Conservation (phyloP, 768 basidiomycete species). For the Boletus sp. region DNA sequence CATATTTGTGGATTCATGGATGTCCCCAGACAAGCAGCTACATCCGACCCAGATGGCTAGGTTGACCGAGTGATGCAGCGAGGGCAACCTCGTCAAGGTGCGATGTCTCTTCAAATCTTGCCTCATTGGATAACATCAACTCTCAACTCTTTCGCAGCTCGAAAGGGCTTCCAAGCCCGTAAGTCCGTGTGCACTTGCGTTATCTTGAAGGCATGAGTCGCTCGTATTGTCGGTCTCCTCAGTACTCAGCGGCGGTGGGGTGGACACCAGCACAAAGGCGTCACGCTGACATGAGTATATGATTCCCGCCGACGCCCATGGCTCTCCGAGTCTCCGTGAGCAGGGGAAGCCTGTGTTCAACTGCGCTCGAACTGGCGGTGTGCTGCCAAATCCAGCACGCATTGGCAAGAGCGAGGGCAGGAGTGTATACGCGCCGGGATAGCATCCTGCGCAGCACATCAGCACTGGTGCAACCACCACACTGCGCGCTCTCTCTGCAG, state of each 20-base stretch:
- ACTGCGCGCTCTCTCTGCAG: neutral
- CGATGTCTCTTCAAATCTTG: neutral
- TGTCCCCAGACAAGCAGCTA: neutral
- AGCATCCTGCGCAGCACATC: neutral
- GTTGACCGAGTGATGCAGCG: conserved; percentile 64
- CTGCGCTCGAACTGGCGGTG: neutral
- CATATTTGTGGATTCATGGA: conserved; percentile 67
- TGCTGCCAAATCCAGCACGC: neutral
- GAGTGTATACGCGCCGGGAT: conserved; percentile 4
- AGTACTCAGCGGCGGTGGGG: neutral
- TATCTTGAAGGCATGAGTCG: conserved; percentile 52
- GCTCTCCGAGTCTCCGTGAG: conserved; percentile 52
- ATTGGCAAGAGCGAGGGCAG: neutral
- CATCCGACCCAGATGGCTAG: neutral
- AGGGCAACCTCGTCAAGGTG: conserved; percentile 59
- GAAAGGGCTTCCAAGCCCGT: conserved; percentile 62
- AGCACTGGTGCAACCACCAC: neutral
- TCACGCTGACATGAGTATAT: neutral
- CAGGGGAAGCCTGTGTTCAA: conserved; percentile 31
- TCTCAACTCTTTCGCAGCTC: conserved; percentile 38
- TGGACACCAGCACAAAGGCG: conserved; percentile 1
- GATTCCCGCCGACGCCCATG: conserved; percentile 36
- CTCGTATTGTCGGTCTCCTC: conserved; percentile 40
- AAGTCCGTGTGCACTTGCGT: conserved; percentile 37
- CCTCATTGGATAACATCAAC: neutral